These are phyloP conservation scores for Westerdykella sp. DNA, from an alignment of 2,329 filamentous ascomycete genomes.

Conservation along the genomic window DNA sequence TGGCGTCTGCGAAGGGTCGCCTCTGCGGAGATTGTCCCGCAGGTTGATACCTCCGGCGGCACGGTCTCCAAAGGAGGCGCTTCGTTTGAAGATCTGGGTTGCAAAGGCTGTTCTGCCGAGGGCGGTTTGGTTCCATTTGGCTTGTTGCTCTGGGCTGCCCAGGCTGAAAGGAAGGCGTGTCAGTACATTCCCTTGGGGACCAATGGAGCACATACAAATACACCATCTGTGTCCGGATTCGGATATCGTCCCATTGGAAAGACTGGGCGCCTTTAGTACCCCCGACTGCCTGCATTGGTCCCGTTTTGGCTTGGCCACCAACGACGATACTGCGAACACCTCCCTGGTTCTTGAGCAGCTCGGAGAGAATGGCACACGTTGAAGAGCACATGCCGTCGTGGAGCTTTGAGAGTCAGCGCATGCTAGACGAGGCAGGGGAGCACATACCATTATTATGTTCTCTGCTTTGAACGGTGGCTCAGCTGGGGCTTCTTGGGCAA, in stretches of 20 bases:
- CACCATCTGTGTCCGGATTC: constrained; percentile 25
- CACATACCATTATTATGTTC: constrained; percentile 36
- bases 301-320: constrained; percentile 38
- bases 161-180: constrained; percentile 10
- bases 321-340: constrained; percentile 40
- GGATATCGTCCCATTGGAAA: constrained; percentile 31
- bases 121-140: constrained; percentile 22
- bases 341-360: constrained; percentile 42
- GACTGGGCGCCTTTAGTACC: constrained; percentile 42
- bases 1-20: constrained; percentile 33
- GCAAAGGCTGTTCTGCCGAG: constrained; percentile 30
- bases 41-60: constrained; percentile 32
- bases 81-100: constrained; percentile 28
- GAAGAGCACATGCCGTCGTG: constrained; percentile 43
- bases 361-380: constrained; percentile 44
- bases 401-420: constrained; percentile 14
- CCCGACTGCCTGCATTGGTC: constrained; percentile 42
- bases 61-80: constrained; percentile 18
- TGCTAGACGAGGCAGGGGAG: not conserved
- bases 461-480: constrained; percentile 32
- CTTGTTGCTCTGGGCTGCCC: constrained; percentile 25
- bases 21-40: constrained; percentile 34
- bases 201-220: constrained; percentile 16
- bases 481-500: constrained; percentile 25
- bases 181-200: not conserved